Evolutionary conservation across 2,329 filamentous ascomycete species (phyloP), one percentile per base, ranked within the genome.

Genomic region (Botryosphaeria dothidea): DNA sequence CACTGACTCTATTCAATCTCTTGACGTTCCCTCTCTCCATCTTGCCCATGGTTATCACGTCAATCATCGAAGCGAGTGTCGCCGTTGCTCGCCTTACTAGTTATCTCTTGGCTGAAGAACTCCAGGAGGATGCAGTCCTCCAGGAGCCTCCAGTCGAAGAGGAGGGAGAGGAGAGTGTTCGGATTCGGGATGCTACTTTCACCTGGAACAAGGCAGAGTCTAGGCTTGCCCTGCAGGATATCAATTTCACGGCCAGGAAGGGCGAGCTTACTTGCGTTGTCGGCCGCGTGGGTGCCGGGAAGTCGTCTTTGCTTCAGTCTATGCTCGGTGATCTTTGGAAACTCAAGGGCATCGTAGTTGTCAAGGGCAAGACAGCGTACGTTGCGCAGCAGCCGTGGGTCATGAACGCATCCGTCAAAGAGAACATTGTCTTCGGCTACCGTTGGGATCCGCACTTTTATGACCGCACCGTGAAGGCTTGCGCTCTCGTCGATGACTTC

Each of bases 381-480:
- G 95, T 96, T 66, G 92, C 93, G 17, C 96, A 99, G 77, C 89
- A 92, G 72, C 84, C 93, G 21, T 99, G 96, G 95, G 91, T 99
- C 61, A 94, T 98, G 89, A 99, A 99, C 74, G 95, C 95, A 8
- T 96, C 92, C 31, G 93, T 99, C 65, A 92, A 93, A 71, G 95
- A 99, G 74, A 99, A 99, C 74, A 97, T 99, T 70, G 84, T 97
- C 4, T 99, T 99, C 73, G 95, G 95, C 1, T 93, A 99, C 79
- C 89, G 92, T 52, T 97, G 91, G 83, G 94, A 99, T 77, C 89
- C 93, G 4, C 86, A 90, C 31, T 99, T 99, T 78, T 99, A 99
- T 79, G 92, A 98, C 64, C 89, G 91, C 73, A 97, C 94, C 0
- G 84, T 99, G 58, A 89, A 92, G 74, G 94, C 95, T 45, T 99